phyloP scores from a whole-genome alignment of 768 basidiomycete species.

The Suillus cothurnatus region DNA sequence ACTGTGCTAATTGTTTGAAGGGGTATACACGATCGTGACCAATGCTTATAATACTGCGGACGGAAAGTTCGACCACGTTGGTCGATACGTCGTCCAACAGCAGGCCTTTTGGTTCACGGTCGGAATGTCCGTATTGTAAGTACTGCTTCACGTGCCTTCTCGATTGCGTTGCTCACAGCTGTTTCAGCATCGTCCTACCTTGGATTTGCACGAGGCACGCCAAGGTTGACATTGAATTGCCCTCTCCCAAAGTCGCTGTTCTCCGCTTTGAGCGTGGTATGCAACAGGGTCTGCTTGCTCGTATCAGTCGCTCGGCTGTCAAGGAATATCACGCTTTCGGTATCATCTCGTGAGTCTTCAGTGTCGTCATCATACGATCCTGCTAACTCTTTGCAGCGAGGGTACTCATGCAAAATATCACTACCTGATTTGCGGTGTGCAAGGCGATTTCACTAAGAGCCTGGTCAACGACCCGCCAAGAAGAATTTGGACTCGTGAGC shows the following conservation, averaged over 20 bases:
- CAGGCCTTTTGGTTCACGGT: conserved; percentile 81
- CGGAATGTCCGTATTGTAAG: conserved; percentile 75
- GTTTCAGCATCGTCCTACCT: conserved; percentile 62
- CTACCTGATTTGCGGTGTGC: conserved; percentile 81
- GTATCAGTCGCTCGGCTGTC: conserved; percentile 70
- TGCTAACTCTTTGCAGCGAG: conserved; percentile 47
- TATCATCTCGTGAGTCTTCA: conserved; percentile 61
- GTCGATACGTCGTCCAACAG: conserved; percentile 56
- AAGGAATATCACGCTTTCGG: conserved; percentile 87
- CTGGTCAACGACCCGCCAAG: conserved; percentile 72
- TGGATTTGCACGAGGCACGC: conserved; percentile 80
- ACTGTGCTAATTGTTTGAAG: conserved; percentile 33
- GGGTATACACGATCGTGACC: conserved; percentile 69
- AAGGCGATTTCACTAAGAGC: conserved; percentile 77
- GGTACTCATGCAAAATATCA: conserved; percentile 74
- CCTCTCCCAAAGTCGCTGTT: conserved; percentile 77
- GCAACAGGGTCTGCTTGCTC: conserved; percentile 79
- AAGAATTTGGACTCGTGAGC: conserved; percentile 75
- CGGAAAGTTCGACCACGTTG: conserved; percentile 58
- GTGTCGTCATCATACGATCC: conserved; percentile 7
- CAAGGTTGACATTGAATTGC: conserved; percentile 76
- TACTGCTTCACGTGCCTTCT: conserved; percentile 3
- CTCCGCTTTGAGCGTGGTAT: conserved; percentile 81
- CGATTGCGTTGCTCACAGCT: conserved; percentile 9
- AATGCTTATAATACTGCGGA: conserved; percentile 62